Percentiles rank a stretch among this genome's conserved stretches.
Evolutionary conservation across 2,329 filamentous ascomycete species (phyloP).

Genomic region (Conoideocrella luteorostrata): DNA sequence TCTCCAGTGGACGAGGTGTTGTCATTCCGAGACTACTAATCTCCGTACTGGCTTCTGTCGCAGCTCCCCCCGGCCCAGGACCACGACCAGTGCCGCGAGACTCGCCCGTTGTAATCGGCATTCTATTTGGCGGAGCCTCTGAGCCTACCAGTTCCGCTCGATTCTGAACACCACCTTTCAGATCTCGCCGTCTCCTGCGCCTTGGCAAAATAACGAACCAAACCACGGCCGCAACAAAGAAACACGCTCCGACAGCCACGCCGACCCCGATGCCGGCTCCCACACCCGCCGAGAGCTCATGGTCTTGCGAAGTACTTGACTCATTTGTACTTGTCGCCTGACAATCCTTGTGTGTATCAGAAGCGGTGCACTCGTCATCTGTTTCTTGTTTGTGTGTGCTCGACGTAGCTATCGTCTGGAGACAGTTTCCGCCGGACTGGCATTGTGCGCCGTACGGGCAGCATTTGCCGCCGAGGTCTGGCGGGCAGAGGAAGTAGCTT

Average conservation of each 20-base stretch:
- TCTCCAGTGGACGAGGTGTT: constrained; percentile 43
- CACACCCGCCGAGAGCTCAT: constrained; percentile 39
- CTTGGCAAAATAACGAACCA: constrained; percentile 44
- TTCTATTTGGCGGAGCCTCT: not conserved
- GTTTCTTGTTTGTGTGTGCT: not conserved
- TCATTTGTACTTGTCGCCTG: constrained; percentile 38
- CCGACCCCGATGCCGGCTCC: constrained; percentile 53
- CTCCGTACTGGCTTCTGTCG: too few species aligned
- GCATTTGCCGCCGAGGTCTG: constrained; percentile 39
- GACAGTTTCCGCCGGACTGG: constrained; percentile 26
- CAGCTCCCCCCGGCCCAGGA: too few species aligned
- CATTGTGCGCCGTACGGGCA: constrained; percentile 42
- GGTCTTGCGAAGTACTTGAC: constrained; percentile 20
- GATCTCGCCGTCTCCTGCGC: constrained; percentile 27
- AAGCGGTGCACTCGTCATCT: constrained; percentile 28
- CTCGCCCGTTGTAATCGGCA: not conserved
- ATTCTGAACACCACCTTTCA: too few species aligned
- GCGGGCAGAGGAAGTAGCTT: constrained; percentile 39
- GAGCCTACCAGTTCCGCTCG: constrained; percentile 3
- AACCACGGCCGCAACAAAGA: constrained; percentile 34
- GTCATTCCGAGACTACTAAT: not conserved
- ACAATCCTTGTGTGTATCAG: too few species aligned
- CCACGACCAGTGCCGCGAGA: too few species aligned
- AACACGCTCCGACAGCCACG: constrained; percentile 35
- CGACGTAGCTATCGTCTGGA: constrained; percentile 19